A percentile compares a stretch with the other conserved stretches of the same genome.
These are phyloP conservation scores for Rhodotorula sp. DNA, from an alignment of 1,284 basidiomycete genomes.

Conservation along the genomic window DNA sequence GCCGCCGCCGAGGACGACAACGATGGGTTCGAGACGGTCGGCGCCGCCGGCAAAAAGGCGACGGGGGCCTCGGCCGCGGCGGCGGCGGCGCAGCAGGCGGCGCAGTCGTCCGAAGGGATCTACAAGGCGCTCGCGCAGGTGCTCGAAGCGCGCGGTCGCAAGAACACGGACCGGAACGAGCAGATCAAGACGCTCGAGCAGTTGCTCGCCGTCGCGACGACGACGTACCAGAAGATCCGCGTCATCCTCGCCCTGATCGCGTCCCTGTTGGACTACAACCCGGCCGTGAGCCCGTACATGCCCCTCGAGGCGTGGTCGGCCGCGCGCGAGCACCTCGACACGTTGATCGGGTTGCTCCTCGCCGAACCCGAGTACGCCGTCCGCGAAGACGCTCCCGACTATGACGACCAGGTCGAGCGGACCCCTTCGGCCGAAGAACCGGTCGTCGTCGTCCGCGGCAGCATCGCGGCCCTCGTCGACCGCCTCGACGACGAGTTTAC, in stretches of 20 bases:
- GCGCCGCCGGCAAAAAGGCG: slow-evolving; percentile 46
- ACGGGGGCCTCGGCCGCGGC: slow-evolving; percentile 56
- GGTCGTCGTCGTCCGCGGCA: slow-evolving; percentile 77
- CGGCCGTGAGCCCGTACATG: slow-evolving; percentile 72
- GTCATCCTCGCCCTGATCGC: slow-evolving; percentile 91
- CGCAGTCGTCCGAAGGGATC: slow-evolving; percentile 79
- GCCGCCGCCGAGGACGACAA: slow-evolving; percentile 59
- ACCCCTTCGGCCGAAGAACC: slow-evolving; percentile 66
- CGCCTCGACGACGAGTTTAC: slow-evolving; percentile 98
- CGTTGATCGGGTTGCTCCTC: slow-evolving; percentile 74
- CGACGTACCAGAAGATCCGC: slow-evolving; percentile 88
- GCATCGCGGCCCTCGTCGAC: slow-evolving; percentile 91
- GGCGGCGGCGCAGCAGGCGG: slow-evolving; percentile 70
- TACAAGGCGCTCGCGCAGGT: slow-evolving; percentile 90
- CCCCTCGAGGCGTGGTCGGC: slow-evolving; percentile 87
- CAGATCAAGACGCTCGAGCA: slow-evolving; percentile 88
- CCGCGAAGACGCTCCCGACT: slow-evolving; percentile 78
- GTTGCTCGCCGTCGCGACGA: slow-evolving; percentile 74
- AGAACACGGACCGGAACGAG: slow-evolving; percentile 96
- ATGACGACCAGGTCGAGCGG: slow-evolving; percentile 87
- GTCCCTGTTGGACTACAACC: slow-evolving; percentile 95
- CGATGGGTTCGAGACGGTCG: slow-evolving; percentile 87
- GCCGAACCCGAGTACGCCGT: slow-evolving; percentile 73
- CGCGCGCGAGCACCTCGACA: slow-evolving; percentile 84
- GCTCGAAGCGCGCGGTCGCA: slow-evolving; percentile 93